phyloP scores from a whole-genome alignment of 129 eudicot genomes.

The Lonicera japonica region DNA sequence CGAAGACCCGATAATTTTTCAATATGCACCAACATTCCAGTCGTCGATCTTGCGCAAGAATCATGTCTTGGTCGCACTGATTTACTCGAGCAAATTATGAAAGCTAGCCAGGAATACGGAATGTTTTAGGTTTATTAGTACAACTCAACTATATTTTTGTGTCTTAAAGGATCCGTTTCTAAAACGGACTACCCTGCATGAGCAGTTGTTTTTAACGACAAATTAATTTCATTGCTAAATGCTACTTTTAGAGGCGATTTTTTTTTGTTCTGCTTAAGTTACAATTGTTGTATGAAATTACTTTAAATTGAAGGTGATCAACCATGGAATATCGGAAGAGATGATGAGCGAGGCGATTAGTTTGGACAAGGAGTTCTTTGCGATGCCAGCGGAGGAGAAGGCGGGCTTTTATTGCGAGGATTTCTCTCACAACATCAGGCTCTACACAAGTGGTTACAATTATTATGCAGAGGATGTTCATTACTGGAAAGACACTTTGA shows the following conservation, averaged over 20 bases:
- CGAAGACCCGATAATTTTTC: slow-evolving; percentile 23
- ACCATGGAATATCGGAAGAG: slow-evolving; percentile 16
- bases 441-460: slow-evolving; percentile 12
- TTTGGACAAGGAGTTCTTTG: slow-evolving; percentile 9
- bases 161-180: too few species aligned
- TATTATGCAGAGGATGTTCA: slow-evolving; percentile 21
- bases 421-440: background rate
- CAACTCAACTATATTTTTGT: too few species aligned
- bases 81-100: slow-evolving; percentile 26
- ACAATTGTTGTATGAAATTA: too few species aligned
- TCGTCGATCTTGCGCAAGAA: slow-evolving; percentile 24
- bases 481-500: slow-evolving; percentile 42
- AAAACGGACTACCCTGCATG: too few species aligned
- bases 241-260: background rate
- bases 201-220: background rate
- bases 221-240: too few species aligned
- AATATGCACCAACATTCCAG: slow-evolving; percentile 34
- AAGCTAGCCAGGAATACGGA: slow-evolving; percentile 41
- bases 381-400: slow-evolving; percentile 9
- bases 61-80: slow-evolving; percentile 10
- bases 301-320: slow-evolving; percentile 24
- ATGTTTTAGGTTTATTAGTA: slow-evolving; percentile 39
- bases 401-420: slow-evolving; percentile 4
- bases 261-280: background rate
- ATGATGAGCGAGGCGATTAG: slow-evolving; percentile 5